These are phyloP conservation scores for Aegle marmelos DNA, from an alignment of 345 rosid species.

Conservation along the genomic window DNA sequence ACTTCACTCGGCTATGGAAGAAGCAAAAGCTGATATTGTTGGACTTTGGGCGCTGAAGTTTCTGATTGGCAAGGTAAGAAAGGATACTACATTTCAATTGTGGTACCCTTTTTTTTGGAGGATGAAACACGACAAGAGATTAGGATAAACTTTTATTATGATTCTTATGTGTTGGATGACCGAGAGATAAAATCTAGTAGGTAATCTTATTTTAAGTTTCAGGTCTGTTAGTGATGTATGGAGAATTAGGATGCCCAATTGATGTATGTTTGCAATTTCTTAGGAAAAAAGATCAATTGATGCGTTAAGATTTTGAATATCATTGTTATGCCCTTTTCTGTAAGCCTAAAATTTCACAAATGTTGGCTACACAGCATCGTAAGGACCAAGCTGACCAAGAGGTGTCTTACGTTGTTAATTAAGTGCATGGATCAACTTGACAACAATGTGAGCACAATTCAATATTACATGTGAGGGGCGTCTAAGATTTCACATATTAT, in stretches of 20 bases:
- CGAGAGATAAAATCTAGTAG: too few relatives aligned
- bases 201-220: too few relatives aligned
- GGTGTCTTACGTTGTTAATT: not conserved
- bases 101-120: too few relatives aligned
- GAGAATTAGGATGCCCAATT: not conserved
- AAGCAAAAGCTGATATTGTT: conserved; percentile 96
- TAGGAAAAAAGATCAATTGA: not conserved
- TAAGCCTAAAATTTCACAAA: not conserved
- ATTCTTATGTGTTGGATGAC: too few relatives aligned
- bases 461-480: not conserved
- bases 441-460: not conserved
- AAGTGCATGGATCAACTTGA: not conserved
- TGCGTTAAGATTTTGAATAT: not conserved
- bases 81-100: too few relatives aligned
- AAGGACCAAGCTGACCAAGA: not conserved
- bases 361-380: not conserved
- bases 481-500: not conserved
- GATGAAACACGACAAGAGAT: too few relatives aligned
- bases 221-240: not conserved
- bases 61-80: conserved; percentile 59
- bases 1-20: conserved; percentile 85
- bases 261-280: not conserved
- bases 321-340: not conserved
- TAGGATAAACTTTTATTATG: too few relatives aligned
- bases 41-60: conserved; percentile 96